A percentile compares a stretch with the other conserved stretches of the same genome.
phyloP scores from a whole-genome alignment of 2,329 filamentous ascomycete genomes.

The Cladosporium velox region DNA sequence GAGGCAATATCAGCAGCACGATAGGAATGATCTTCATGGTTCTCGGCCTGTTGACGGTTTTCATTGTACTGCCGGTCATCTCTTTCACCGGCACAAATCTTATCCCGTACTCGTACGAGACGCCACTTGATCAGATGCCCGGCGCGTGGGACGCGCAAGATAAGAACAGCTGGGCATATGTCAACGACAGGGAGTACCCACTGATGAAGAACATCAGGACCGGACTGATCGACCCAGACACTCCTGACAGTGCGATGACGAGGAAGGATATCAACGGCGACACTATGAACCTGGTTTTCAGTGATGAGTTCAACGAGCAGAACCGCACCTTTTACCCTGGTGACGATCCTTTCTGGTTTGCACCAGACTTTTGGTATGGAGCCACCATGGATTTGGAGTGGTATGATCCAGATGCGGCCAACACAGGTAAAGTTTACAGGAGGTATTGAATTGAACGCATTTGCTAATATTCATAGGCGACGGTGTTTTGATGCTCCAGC shows the following conservation, averaged over 20 bases:
- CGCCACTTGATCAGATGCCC: constrained; percentile 44
- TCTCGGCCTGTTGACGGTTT: constrained; percentile 51
- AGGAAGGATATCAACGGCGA: constrained; percentile 62
- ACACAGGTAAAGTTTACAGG: constrained; percentile 22
- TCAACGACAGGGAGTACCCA: constrained; percentile 18
- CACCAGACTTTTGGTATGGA: constrained; percentile 71
- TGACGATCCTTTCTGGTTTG: constrained; percentile 70
- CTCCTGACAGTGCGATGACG: constrained; percentile 58
- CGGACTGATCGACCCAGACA: constrained; percentile 67
- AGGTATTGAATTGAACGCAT: background rate
- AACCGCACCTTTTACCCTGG: constrained; percentile 70
- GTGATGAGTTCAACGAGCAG: constrained; percentile 69
- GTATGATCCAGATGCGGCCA: constrained; percentile 38
- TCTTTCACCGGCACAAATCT: constrained; percentile 46
- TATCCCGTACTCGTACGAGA: constrained; percentile 43
- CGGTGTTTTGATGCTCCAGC: constrained; percentile 64
- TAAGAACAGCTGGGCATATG: constrained; percentile 18
- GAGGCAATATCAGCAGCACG: constrained; percentile 46
- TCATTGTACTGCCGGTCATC: constrained; percentile 54
- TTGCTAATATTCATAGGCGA: constrained; percentile 53
- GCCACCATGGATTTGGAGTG: constrained; percentile 69
- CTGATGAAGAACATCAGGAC: constrained; percentile 62
- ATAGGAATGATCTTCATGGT: constrained; percentile 49
- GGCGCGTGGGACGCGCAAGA: constrained; percentile 15
- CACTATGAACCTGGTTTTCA: constrained; percentile 65